Percentiles rank a stretch among this genome's conserved stretches.
Conservation (phyloP, 352 stramenopile species). For the Phytophthora multivora region DNA sequence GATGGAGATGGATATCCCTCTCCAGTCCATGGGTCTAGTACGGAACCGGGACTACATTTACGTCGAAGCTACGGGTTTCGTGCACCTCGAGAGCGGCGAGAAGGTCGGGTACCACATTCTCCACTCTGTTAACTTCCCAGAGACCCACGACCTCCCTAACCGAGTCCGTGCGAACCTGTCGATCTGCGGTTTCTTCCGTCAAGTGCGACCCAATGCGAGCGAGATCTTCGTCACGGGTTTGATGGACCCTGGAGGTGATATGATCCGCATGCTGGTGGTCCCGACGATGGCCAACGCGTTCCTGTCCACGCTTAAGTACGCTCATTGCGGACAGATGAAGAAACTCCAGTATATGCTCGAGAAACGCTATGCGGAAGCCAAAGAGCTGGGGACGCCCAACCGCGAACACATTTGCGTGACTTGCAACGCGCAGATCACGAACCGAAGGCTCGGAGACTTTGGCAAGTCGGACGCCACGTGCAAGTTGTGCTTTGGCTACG, state of each 20-base stretch:
- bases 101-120: conserved; percentile 45
- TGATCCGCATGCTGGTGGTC: conserved; percentile 40
- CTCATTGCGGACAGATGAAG: conserved; percentile 51
- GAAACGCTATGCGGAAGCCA: conserved; percentile 32
- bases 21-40: conserved; percentile 31
- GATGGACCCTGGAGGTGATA: conserved; percentile 40
- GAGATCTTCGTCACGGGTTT: conserved; percentile 44
- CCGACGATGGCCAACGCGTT: conserved; percentile 35
- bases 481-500: conserved; percentile 39
- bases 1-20: conserved; percentile 39
- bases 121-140: conserved; percentile 45
- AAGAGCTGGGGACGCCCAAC: conserved; percentile 31
- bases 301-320: conserved; percentile 39
- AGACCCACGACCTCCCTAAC: conserved; percentile 37
- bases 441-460: conserved; percentile 25
- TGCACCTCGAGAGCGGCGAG: conserved; percentile 33
- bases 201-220: conserved; percentile 30
- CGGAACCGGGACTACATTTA: conserved; percentile 56
- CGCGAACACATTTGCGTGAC: conserved; percentile 38
- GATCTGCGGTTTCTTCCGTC: conserved; percentile 43
- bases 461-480: conserved; percentile 34
- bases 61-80: conserved; percentile 47
- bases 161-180: conserved; percentile 46
- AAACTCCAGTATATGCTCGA: conserved; percentile 59
- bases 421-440: conserved; percentile 24